These are phyloP conservation scores for Amphichorda felina DNA, from an alignment of 2,329 filamentous ascomycete genomes.

Conservation along the genomic window DNA sequence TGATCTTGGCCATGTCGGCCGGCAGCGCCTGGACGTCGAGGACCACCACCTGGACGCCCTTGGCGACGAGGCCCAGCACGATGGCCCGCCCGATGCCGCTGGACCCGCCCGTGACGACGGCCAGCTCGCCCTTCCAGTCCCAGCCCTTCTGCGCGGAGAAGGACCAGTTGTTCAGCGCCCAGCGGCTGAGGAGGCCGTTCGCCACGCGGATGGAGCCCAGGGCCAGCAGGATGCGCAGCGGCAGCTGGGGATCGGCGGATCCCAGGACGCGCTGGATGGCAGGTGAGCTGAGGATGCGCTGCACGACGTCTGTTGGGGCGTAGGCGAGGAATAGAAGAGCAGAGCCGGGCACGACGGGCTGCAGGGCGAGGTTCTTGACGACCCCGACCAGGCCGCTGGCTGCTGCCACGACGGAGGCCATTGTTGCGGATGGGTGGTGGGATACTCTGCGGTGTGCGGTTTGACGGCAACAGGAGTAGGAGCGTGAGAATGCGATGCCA, in stretches of 20 bases:
- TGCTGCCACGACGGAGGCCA: background rate
- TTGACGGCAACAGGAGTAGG: no score
- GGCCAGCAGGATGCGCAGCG: slow-evolving; percentile 6
- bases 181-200: slow-evolving; percentile 6
- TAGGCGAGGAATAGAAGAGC: slow-evolving; percentile 13
- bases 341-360: slow-evolving; percentile 3
- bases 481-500: no score
- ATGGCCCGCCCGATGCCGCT: slow-evolving; percentile 56
- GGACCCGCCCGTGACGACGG: slow-evolving; percentile 61
- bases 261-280: background rate
- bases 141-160: slow-evolving; percentile 5
- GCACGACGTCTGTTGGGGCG: slow-evolving; percentile 28
- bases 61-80: slow-evolving; percentile 45
- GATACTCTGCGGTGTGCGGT: no score
- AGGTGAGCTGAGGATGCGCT: background rate
- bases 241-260: background rate
- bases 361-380: slow-evolving; percentile 1
- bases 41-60: slow-evolving; percentile 52
- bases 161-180: slow-evolving; percentile 7
- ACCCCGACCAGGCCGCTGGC: background rate
- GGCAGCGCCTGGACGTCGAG: slow-evolving; percentile 38
- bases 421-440: background rate
- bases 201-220: slow-evolving; percentile 4
- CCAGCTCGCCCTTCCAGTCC: slow-evolving; percentile 23
- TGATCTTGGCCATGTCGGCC: slow-evolving; percentile 6